Base-by-base conservation (phyloP, 2,329 filamentous ascomycete species). In the Trichoderma hamatum region DNA sequence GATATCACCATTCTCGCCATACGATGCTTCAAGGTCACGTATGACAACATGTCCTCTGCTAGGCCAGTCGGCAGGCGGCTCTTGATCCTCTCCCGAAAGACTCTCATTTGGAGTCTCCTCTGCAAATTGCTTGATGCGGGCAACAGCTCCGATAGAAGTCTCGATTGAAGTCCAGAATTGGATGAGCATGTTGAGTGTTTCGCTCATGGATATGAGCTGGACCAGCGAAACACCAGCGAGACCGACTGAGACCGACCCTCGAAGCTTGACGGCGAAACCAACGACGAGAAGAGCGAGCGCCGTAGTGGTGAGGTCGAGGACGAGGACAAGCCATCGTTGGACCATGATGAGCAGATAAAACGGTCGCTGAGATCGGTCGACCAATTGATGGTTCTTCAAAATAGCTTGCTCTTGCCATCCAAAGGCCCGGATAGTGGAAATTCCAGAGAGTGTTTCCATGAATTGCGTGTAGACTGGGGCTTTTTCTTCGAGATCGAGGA, bases 331-430 rank as follows among this genome's bases (percentile, higher is more conserved):
- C 87, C 87, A 89, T 43, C 85, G 81, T 73, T 90, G 88, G 3
- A 88, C 82, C 49, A 83, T 83, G 68, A 82, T 84, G 6, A 89
- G 79, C 0, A 88, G 79, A 72, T 90, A 90, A 61, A 84, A 86
- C 0, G 87, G 86, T 26, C 80, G 77, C 72, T 89, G 87, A 0
- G 86, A 87, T 6, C 76, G 76, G 69, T 89, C 84, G 1, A 89
- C 77, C 0, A 86, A 79, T 4, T 72, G 71, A 19, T 83, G 75
- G 67, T 86, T 87, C 70, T 80, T 80, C 32, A 81, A 72, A 19
- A 82, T 77, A 66, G 80, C 78, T 3, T 76, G 73, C 13, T 72
- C 69, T 34, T 79, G 74, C 84, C 84, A 86, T 1, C 79, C 82
- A 70, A 88, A 89, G 1, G 87, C 84, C 11, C 86, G 82, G 43